Base-by-base conservation (phyloP, 1,284 basidiomycete species). In the Inonotus obliquus region DNA sequence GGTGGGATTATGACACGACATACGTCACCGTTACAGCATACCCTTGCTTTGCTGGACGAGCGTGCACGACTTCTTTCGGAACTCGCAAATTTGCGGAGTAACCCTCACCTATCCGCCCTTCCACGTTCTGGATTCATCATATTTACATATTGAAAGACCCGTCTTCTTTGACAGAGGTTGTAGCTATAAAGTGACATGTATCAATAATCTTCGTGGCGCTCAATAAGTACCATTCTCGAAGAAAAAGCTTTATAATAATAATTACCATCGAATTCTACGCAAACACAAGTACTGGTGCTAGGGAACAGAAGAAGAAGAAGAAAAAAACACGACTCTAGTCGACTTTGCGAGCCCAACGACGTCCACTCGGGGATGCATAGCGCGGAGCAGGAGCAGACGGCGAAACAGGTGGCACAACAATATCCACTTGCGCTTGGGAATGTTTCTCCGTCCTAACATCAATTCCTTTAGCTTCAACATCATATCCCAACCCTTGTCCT, bases 41-140 rank as follows among this genome's bases (percentile, higher is more conserved):
- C 78, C 0, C 69, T 82, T 35, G 76, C 77, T 9, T 72, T 85
- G 4, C 66, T 83, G 35, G 76, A 79, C 54, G 80, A 84, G 65
- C 77, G 82, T 2, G 81, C 81, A 0, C 71, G 73, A 35, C 66
- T 84, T 32, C 68, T 81, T 44, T 74, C 74, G 19, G 79, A 81
- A 63, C 71, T 84, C 3, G 79, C 81, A 0, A 71, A 71, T 38
- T 64, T 79, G 44, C 70, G 69, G 29, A 41, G 27, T 17, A 14
- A 44, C 13, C 32, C 27, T 11, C 41, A 51, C 38, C 11, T 19
- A 9, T 32, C 32, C 32, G 14, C n/a, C 13, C 41, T 45, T 45
- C 14, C 21, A n/a, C 14, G 41, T n/a, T n/a, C n/a, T n/a, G n/a
- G n/a, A n/a, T n/a, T n/a, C n/a, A n/a, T n/a, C n/a, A n/a, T n/a